Evolutionary conservation across 2,329 filamentous ascomycete species (phyloP), one percentile per base, ranked within the genome.

Genomic region (Neopestalotiopsis clavispora): DNA sequence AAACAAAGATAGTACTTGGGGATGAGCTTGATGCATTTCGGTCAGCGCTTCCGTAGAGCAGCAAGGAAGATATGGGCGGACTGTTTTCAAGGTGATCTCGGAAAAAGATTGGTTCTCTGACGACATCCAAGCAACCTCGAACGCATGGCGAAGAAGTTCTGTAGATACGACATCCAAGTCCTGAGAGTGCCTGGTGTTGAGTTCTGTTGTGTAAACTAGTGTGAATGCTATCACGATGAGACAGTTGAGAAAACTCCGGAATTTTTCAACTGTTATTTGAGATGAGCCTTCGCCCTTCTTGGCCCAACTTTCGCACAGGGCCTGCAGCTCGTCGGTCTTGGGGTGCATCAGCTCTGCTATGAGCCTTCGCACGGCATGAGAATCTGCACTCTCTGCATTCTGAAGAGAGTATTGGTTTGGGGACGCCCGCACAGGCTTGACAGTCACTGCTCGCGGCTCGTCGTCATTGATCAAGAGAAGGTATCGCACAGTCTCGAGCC

Each of bases 311-410:
- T 80, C 78, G 66, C 84, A 84, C 52, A 88, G 70, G 12, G 81
- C 80, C 23, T 78, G 75, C 6, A 89, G 72, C 59, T 88, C 85
- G 60, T 85, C 82, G 1, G 89, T 52, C 71, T 88, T 88, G 1
- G 87, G 84, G 52, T 80, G 83, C 34, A 90, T 78, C 0, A 89
- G 80, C 71, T 90, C 88, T 4, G 88, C 78, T 4, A 86, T 79
- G 4, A 89, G 78, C 69, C 85, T 88, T 69, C 81, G 86, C 1
- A 84, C 83, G 1, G 83, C 78, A 73, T 84, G 80, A 7, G 81
- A 77, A 65, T 78, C 79, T 3, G 78, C 74, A n/a, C 78, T 75
- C 67, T 83, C 80, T 40, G 72, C 72, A 9, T 76, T 72, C 20
- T 78, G 75, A 42, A 72, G 69, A 38, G 62, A 67, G 28, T 69